Evolutionary conservation across 2,329 filamentous ascomycete genomes (phyloP), one percentile per base, ranked within the genome.

Genomic region (Calonectria pseudoturangicola): DNA sequence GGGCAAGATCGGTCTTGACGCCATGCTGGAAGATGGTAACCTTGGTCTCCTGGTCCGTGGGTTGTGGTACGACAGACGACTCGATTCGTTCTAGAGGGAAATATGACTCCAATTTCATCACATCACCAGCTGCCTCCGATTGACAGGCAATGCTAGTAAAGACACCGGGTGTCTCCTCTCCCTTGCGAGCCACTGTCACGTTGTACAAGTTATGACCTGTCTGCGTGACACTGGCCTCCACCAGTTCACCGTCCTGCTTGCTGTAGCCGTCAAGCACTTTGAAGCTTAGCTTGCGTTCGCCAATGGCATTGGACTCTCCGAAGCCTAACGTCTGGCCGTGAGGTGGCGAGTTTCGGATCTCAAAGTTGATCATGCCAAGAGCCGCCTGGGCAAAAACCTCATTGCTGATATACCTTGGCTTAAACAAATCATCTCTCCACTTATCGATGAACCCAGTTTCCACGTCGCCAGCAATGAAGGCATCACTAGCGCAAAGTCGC

Each of bases 381-480:
- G 96, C 96, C 10, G 95, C 96, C 86, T 99, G 97, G 0, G 93
- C 92, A 76, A 95, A 94, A 2, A 95, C 91, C 84, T 98, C 95
- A 51, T 93, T 89, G 25, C 90, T 87, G 41, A 93, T 89, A 0
- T 83, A 82, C 15, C 90, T 84, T 0, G 90, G 89, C 27, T 88
- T 87, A 82, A 98, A 98, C 1, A 99, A 89, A 76, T 95, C 93
- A 13, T 92, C 89, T 72, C 91, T 90, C 86, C 97, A 93, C 83
- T 98, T 98, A 68, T 96, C 93, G 76, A 99, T 98, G 82, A 98
- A 99, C 1, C 96, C 96, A 0, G 97, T 99, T 84, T 99, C 96
- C 16, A 99, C 95, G 25, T 97, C 92, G 10, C 96, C 97, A 13
- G 90, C 90, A 70, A 98, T 90, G 81, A 99, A 99, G 63, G 93